Evolutionary conservation across 163 green algal genomes (phyloP), one percentile per base, ranked within the genome.

Genomic region (Scenedesmus sp.): DNA sequence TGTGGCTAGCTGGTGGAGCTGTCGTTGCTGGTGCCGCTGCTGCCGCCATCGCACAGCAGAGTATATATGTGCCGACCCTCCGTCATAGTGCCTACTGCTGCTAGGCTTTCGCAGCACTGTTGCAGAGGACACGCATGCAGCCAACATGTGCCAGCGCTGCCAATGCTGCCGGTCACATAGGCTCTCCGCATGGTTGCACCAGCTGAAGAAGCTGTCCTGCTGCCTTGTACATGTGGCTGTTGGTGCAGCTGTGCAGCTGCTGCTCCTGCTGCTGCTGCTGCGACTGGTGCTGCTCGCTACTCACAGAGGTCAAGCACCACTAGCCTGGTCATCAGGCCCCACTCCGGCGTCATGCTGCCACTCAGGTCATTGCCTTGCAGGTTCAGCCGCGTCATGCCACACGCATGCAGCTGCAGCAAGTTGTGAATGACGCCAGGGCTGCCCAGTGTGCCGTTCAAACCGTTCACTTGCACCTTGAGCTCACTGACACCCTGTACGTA

Each of bases 321-420:
- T 13, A 92, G 68, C 20, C 80, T 78, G 1, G 81, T 89, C 33
- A 92, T 46, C 6, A 7, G 1, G 15, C 81, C 81, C 61, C 46
- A 82, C 6, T 49, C 79, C 12, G 10, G 44, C 12, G 61, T 65
- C 33, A 92, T 43, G 6, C 33, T 35, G n/a, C 88, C 88, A 30
- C 61, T 80, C 44, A 92, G 65, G 3, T 92, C 88, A 43, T 92
- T 92, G 61, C 79, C 88, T 53, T 88, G 70, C n/a, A 92, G 81
- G 9, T 49, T 44, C 16, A 92, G 81, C 44, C 16, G 13, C 1
- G 65, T 87, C 26, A 92, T n/a, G 15, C 88, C 88, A 37, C 88
- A 92, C 15, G 81, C 81, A 49, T 92, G 81, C 65, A 92, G 81
- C 68, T 80, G 65, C 44, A 56, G 22, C 33, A 92, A 26, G 40